Evolutionary conservation across 1,284 basidiomycete genomes (phyloP), one percentile per base, ranked within the genome.

Genomic region (Ceratobasidium sp.): DNA sequence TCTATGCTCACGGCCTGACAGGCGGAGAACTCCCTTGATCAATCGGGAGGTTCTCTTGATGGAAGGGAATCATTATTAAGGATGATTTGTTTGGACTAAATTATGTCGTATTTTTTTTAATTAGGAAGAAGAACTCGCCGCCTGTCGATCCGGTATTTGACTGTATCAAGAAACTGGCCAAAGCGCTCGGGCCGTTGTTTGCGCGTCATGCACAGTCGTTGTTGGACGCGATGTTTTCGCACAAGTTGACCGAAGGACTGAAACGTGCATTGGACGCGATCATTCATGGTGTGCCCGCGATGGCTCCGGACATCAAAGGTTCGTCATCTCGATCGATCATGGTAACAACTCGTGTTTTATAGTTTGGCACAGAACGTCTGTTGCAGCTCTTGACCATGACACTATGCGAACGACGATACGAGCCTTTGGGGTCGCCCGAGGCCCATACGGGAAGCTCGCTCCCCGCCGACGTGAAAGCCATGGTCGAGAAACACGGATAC

Each of bases 121-220:
- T n/a, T 39, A 67, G 62, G 2, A 67, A 67, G 48, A 67, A 67
- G 50, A 53, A 43, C 2, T 52, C 62, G 30, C 62, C 62, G 16
- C 62, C 62, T 6, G 50, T 67, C 34, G 62, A 67, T 53, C 62
- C 62, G 30, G 62, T 67, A 32, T 67, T 67, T 28, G 62, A 67
- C 10, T 67, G 62, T 41, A 53, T 67, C 62, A 67, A 67, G 32
- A 67, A 67, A 32, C 23, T 67, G 3, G 62, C 50, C 32, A 67
- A 67, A 36, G 62, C 62, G 32, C 46, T 67, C 18, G 62, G 62
- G 1, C 62, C 50, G 3, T 48, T 67, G 36, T 67, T 67, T 41
- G 48, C 62, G 18, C 48, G 62, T 3, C 62, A 67, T 46, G 62
- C 62, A 9, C 48, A 52, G 21, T 26, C 30, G 41, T 53, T 67